Evolutionary conservation across 2,329 filamentous ascomycete genomes (phyloP).

Genomic region (Neurospora sp.): DNA sequence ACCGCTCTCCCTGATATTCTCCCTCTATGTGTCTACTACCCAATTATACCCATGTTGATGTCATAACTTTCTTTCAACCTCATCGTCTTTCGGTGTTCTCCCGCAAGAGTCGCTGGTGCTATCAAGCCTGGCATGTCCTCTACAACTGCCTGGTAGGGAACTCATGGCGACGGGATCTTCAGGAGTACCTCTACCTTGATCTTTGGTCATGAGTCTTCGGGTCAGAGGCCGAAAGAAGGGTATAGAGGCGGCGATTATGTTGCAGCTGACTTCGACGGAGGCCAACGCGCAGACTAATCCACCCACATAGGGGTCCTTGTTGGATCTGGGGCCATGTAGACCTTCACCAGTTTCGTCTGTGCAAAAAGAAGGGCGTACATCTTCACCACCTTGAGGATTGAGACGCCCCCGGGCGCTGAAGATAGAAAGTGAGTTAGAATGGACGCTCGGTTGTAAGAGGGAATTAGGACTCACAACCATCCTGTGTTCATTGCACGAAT

Average conservation of each 20-base stretch:
- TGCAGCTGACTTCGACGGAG: constrained; percentile 35
- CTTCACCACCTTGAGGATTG: too few species aligned
- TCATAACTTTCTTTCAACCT: neutral
- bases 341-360: too few species aligned
- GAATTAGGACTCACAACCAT: too few species aligned
- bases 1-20: neutral
- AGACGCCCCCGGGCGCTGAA: too few species aligned
- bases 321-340: too few species aligned
- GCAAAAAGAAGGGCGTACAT: too few species aligned
- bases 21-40: neutral
- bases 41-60: neutral
- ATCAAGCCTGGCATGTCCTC: neutral
- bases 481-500: too few species aligned
- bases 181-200: neutral
- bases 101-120: neutral
- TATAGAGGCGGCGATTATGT: constrained; percentile 45
- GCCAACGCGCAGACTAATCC: too few species aligned
- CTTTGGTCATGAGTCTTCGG: neutral
- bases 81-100: neutral
- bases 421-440: too few species aligned
- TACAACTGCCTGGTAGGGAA: neutral
- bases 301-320: too few species aligned
- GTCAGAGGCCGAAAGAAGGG: constrained; percentile 40
- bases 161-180: neutral
- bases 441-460: too few species aligned